phyloP scores from a whole-genome alignment of 108 stramenopile species.

The Nannochloropsis granulata region DNA sequence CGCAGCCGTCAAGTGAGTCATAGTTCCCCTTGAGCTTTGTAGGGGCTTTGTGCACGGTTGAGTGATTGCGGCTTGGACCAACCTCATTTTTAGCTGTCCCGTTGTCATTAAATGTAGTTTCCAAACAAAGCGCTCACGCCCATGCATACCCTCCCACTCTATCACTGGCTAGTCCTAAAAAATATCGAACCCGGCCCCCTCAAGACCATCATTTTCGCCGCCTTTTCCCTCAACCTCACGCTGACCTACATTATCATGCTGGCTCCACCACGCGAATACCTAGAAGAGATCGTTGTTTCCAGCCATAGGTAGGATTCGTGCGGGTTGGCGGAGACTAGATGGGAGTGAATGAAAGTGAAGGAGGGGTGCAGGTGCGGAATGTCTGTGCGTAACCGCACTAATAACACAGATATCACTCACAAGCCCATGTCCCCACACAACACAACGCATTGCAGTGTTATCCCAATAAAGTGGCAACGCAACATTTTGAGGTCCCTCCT shows the following conservation, averaged over 20 bases:
- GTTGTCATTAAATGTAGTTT: no score
- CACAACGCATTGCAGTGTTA: not conserved
- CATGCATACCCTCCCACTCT: not conserved
- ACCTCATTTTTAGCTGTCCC: no score
- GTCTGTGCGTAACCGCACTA: no score
- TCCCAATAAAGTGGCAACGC: not conserved
- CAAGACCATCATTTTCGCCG: not conserved
- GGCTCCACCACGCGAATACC: not conserved
- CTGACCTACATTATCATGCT: not conserved
- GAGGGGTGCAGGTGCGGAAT: no score
- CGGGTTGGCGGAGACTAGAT: no score
- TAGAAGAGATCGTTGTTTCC: not conserved
- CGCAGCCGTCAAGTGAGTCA: no score
- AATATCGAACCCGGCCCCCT: not conserved
- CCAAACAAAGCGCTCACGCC: no score
- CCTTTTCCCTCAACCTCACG: not conserved
- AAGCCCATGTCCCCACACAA: not conserved
- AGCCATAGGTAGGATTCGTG: not conserved
- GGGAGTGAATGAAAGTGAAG: no score
- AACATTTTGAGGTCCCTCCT: not conserved
- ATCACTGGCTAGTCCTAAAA: not conserved
- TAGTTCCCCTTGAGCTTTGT: no score
- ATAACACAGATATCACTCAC: not conserved
- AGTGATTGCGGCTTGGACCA: no score
- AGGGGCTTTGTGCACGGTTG: no score